Percentiles rank a stretch among this genome's conserved stretches.
These are phyloP conservation scores for Rhizoclosmatium globosum DNA, from an alignment of 192 early-diverging fungal genomes.

Conservation along the genomic window DNA sequence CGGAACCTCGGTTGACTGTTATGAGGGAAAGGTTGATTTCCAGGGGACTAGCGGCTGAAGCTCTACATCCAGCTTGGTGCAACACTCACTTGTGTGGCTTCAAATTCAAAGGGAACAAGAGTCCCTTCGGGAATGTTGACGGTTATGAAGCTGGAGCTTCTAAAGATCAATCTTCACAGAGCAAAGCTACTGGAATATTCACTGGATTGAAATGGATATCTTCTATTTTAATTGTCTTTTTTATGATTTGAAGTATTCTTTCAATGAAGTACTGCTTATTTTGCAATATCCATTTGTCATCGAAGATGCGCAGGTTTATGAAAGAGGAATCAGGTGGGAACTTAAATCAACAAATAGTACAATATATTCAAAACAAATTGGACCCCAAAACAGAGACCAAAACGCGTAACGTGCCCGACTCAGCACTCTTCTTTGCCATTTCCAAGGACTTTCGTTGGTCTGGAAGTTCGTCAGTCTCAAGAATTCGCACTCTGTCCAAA, in stretches of 20 bases:
- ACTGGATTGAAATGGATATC: neutral
- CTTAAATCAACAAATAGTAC: too few species aligned
- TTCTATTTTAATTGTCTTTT: neutral
- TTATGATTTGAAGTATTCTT: neutral
- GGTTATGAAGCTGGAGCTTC: neutral
- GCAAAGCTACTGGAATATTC: neutral
- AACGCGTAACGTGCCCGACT: too few species aligned
- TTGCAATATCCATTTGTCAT: neutral
- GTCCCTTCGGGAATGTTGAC: neutral
- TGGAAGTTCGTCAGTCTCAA: too few species aligned
- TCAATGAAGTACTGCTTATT: neutral
- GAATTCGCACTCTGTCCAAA: too few species aligned
- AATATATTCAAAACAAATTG: too few species aligned
- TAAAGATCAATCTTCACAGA: neutral
- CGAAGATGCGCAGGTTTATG: too few species aligned
- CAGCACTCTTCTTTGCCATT: too few species aligned
- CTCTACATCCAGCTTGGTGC: slow-evolving; percentile 36
- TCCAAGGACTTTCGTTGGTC: too few species aligned
- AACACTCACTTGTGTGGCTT: slow-evolving; percentile 3
- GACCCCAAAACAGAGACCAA: too few species aligned
- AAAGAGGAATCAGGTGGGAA: too few species aligned
- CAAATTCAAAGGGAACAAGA: neutral
- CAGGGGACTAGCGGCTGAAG: neutral
- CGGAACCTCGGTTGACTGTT: slow-evolving; percentile 13
- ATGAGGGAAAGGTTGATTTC: slow-evolving; percentile 18